These are phyloP conservation scores for Coemansia sp. DNA, from an alignment of 371 early-diverging fungal genomes.

Conservation along the genomic window DNA sequence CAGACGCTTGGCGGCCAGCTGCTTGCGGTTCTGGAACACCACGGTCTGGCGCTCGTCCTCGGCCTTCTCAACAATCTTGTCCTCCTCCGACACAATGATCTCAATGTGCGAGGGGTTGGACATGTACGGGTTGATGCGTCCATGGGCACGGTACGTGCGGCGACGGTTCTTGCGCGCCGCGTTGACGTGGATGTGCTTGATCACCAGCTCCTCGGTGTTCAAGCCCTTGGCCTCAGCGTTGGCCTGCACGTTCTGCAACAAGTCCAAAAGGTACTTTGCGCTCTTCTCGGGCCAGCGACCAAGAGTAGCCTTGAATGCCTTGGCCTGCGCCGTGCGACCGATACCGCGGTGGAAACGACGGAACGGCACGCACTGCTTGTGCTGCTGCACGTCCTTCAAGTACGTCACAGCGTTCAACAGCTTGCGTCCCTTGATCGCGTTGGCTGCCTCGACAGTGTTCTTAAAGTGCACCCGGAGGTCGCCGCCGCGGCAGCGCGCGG, in stretches of 20 bases:
- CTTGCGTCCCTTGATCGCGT: conserved; percentile 92
- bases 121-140: conserved; percentile 97
- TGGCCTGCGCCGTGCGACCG: conserved; percentile 98
- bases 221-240: conserved; percentile 97
- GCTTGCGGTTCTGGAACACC: conserved; percentile 48
- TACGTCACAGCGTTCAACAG: conserved; percentile 92
- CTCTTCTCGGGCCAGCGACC: conserved; percentile 99
- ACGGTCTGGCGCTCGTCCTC: conserved; percentile 57
- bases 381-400: conserved; percentile 93
- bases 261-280: conserved; percentile 86
- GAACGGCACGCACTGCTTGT: conserved; percentile 99
- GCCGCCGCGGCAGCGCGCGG: conserved; percentile 92
- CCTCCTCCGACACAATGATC: conserved; percentile 85
- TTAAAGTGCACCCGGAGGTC: conserved; percentile 96
- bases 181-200: conserved; percentile 97
- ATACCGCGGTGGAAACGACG: conserved; percentile 97
- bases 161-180: conserved; percentile 98
- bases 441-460: conserved; percentile 99
- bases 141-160: conserved; percentile 99
- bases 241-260: conserved; percentile 96
- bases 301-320: conserved; percentile 85
- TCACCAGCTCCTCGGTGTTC: conserved; percentile 79
- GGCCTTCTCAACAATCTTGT: conserved; percentile 73
- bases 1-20: conserved; percentile 53
- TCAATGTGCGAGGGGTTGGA: conserved; percentile 97